phyloP scores from a whole-genome alignment of 2,329 filamentous ascomycete species.

The Penicillium sp. region DNA sequence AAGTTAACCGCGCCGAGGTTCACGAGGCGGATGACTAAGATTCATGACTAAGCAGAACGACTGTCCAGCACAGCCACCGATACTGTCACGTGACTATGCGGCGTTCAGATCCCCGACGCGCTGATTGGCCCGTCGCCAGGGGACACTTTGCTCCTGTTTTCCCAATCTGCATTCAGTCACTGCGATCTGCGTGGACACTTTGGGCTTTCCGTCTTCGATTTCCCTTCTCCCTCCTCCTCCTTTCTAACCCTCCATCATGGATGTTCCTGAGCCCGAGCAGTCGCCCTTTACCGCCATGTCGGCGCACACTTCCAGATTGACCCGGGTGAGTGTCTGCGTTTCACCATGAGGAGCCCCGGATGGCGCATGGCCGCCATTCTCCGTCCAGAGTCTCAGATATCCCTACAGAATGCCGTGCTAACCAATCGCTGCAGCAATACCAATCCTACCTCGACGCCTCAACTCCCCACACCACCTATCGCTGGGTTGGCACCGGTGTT shows the following conservation, averaged over 20 bases:
- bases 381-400: background rate
- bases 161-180: slow-evolving; percentile 20
- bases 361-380: slow-evolving; percentile 9
- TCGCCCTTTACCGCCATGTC: slow-evolving; percentile 90
- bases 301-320: slow-evolving; percentile 65
- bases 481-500: slow-evolving; percentile 81
- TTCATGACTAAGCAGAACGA: background rate
- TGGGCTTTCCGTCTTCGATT: slow-evolving; percentile 17
- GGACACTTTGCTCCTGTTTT: slow-evolving; percentile 37
- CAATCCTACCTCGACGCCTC: slow-evolving; percentile 92
- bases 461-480: slow-evolving; percentile 82
- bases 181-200: slow-evolving; percentile 16
- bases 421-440: slow-evolving; percentile 65
- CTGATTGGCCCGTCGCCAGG: slow-evolving; percentile 23
- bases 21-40: background rate
- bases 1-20: slow-evolving; percentile 28
- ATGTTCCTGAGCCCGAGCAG: slow-evolving; percentile 80
- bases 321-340: slow-evolving; percentile 37
- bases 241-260: slow-evolving; percentile 57
- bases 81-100: slow-evolving; percentile 6
- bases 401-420: slow-evolving; percentile 3
- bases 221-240: slow-evolving; percentile 5
- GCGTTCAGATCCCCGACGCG: slow-evolving; percentile 17
- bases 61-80: background rate
- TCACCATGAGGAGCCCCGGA: slow-evolving; percentile 7